Evolutionary conservation across 495 filamentous ascomycete genomes (phyloP).

Genomic region (Neurospora sp.): DNA sequence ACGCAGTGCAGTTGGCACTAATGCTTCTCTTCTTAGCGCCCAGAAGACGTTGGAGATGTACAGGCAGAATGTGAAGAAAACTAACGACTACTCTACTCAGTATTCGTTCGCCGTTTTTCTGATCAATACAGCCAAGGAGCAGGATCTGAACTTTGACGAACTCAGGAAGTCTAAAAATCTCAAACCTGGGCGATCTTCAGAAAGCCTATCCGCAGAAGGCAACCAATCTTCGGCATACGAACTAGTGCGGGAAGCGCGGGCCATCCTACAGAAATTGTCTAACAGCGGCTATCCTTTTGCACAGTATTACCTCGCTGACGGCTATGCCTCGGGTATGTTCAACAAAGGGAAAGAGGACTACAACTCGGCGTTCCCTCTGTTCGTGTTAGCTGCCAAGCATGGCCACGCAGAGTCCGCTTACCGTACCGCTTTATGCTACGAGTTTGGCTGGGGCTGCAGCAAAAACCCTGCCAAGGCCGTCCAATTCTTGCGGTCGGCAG

Average conservation of each 20-base stretch:
- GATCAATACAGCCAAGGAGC: constrained; percentile 72
- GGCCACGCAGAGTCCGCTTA: constrained; percentile 95
- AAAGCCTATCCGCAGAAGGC: constrained; percentile 35
- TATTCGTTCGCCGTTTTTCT: constrained; percentile 96
- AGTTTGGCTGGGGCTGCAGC: constrained; percentile 93
- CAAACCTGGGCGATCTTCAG: constrained; percentile 24
- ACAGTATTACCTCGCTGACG: constrained; percentile 94
- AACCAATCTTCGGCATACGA: constrained; percentile 46
- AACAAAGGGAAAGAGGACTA: constrained; percentile 86
- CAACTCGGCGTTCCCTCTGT: constrained; percentile 81
- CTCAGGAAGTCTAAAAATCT: constrained; percentile 32
- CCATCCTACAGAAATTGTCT: constrained; percentile 75
- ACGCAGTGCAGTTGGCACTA: constrained; percentile 66
- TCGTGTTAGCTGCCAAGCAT: constrained; percentile 90
- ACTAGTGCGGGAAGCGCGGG: constrained; percentile 75
- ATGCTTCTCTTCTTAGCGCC: constrained; percentile 80
- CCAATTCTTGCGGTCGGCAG: constrained; percentile 82
- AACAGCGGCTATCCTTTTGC: constrained; percentile 89
- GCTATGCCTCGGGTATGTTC: constrained; percentile 88
- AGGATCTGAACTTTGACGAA: constrained; percentile 32
- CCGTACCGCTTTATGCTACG: constrained; percentile 87
- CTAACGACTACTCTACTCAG: constrained; percentile 74
- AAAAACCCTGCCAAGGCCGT: constrained; percentile 84
- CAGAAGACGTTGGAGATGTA: constrained; percentile 97
- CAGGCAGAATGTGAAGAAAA: constrained; percentile 90